Evolutionary conservation across 2,329 filamentous ascomycete species (phyloP).

Genomic region (Cordyceps tenuipes): DNA sequence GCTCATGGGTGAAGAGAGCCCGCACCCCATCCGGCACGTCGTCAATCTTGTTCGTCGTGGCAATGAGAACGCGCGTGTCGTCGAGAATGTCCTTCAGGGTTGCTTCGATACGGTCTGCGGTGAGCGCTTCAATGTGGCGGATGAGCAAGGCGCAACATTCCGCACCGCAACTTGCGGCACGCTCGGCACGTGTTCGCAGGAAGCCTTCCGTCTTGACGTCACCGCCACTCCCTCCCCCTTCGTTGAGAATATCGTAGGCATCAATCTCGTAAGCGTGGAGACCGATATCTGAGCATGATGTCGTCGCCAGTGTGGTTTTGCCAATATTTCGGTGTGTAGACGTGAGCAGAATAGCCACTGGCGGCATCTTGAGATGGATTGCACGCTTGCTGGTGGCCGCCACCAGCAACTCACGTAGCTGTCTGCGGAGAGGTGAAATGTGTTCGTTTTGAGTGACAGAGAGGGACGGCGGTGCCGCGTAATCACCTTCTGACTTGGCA

Average conservation of each 20-base stretch:
- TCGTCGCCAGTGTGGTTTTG: conserved; percentile 69
- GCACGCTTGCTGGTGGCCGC: conserved; percentile 84
- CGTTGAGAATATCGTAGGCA: conserved; percentile 89
- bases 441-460: conserved; percentile 41
- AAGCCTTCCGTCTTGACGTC: conserved; percentile 94
- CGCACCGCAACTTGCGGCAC: conserved; percentile 79
- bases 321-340: conserved; percentile 92
- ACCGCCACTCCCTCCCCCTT: conserved; percentile 69
- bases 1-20: conserved; percentile 87
- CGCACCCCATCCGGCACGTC: conserved; percentile 87
- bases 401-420: conserved; percentile 75
- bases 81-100: conserved; percentile 76
- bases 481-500: conserved; percentile 38
- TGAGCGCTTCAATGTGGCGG: conserved; percentile 82
- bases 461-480: conserved; percentile 28
- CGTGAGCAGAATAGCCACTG: conserved; percentile 77
- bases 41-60: conserved; percentile 91
- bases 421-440: conserved; percentile 54
- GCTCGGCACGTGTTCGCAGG: conserved; percentile 76
- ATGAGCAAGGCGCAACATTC: conserved; percentile 80
- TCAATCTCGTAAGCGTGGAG: conserved; percentile 85
- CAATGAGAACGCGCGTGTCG: conserved; percentile 76
- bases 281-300: conserved; percentile 80
- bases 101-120: conserved; percentile 79
- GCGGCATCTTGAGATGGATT: conserved; percentile 77